Evolutionary conservation across 106 monocot genomes (phyloP).

Genomic region (Dendrobium huoshanense): DNA sequence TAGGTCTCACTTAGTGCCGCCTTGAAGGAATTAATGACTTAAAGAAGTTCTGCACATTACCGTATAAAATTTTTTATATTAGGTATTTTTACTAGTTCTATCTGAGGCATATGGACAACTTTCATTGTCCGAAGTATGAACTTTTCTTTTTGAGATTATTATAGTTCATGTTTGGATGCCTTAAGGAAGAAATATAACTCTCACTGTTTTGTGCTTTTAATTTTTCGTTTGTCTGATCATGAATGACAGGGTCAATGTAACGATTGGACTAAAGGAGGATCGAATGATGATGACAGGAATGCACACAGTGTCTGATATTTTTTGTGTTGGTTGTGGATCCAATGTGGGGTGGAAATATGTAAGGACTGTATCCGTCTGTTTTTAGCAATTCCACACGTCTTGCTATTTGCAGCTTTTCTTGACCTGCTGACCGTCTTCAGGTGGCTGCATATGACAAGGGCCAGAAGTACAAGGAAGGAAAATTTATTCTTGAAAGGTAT

Average conservation of each 20-base stretch:
- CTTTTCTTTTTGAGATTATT: not conserved
- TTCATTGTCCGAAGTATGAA: not conserved
- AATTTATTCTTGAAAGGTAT: constrained; percentile 82
- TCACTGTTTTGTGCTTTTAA: not conserved
- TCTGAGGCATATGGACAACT: not conserved
- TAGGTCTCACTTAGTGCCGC: not conserved
- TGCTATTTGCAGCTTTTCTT: constrained; percentile 1
- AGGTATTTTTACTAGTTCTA: no score
- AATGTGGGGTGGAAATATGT: constrained; percentile 92
- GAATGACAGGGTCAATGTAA: constrained; percentile 50
- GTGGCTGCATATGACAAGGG: constrained; percentile 65
- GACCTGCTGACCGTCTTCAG: constrained; percentile 24
- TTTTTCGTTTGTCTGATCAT: not conserved
- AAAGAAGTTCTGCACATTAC: not conserved
- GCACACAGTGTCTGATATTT: constrained; percentile 83
- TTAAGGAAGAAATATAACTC: not conserved
- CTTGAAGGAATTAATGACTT: not conserved
- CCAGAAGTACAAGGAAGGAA: constrained; percentile 93
- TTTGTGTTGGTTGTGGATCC: constrained; percentile 71
- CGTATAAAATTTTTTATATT: not conserved
- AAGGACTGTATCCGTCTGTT: constrained; percentile 9
- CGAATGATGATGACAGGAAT: constrained; percentile 71
- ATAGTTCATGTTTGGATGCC: not conserved
- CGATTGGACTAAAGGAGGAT: constrained; percentile 50
- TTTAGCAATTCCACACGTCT: not conserved